phyloP scores from a whole-genome alignment of 768 basidiomycete species.

The Kwoniella dendrophila region DNA sequence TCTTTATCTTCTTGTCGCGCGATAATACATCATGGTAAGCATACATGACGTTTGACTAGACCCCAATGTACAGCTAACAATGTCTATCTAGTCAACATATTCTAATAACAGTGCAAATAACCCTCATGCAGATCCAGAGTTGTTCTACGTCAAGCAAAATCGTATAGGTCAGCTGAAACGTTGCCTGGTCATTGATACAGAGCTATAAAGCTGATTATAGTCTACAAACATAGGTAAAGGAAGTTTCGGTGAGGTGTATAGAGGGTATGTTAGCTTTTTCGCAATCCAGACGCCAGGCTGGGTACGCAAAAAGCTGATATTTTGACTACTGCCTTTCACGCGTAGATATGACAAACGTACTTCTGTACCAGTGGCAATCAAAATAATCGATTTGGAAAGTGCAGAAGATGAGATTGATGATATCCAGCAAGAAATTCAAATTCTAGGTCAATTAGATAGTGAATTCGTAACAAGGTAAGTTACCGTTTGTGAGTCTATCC shows the following conservation, averaged over 20 bases:
- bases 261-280: constrained; percentile 66
- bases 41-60: not conserved
- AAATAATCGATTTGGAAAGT: constrained; percentile 98
- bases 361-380: constrained; percentile 96
- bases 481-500: not conserved
- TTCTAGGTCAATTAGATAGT: constrained; percentile 93
- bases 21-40: constrained; percentile 1
- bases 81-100: constrained; percentile 39
- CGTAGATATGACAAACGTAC: constrained; percentile 89
- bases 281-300: not conserved
- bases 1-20: too few relatives aligned
- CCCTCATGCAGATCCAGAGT: constrained; percentile 74
- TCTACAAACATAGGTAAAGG: constrained; percentile 73
- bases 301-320: not conserved
- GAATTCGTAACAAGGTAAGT: constrained; percentile 91
- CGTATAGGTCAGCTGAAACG: constrained; percentile 72
- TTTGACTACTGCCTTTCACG: not conserved
- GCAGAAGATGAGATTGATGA: constrained; percentile 99
- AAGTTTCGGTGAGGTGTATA: constrained; percentile 99
- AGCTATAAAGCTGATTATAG: constrained; percentile 10
- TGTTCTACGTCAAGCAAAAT: constrained; percentile 95
- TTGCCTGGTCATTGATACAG: constrained; percentile 1
- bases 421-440: constrained; percentile 97
- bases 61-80: not conserved
- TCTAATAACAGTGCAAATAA: constrained; percentile 12